Base-by-base conservation (phyloP, 169 alveolate genomes). In the Cytauxzoon felis region DNA sequence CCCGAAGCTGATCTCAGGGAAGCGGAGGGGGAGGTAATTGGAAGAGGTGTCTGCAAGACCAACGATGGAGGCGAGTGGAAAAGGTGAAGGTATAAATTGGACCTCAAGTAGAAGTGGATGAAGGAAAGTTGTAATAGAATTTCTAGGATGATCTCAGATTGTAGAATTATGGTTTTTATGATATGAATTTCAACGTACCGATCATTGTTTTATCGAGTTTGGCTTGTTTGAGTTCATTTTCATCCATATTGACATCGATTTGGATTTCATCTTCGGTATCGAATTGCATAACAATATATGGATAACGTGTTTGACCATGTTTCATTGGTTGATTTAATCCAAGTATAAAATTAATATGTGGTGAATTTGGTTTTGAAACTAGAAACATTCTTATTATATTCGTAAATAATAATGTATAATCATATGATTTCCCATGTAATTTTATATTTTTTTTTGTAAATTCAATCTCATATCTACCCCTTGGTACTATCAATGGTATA, bases 301-400 rank as follows among this genome's bases (percentile, higher is more conserved):
- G 97, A 70, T 96, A 95, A 19, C 90, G 83, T 2, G 98, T 95
- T 65, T 96, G 96, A 13, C 99, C 99, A 68, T 94, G 98, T 47
- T 97, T 92, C 88, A 96, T 82, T 26, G 98, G 96, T 3, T 92
- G 90, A 58, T 88, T 88, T 67, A 96, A 18, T 53, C 95, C 93
- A 3, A 96, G 78, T 27, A 96, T 88, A 61, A 93, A 91, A 69
- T 88, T 90, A 68, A 93, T 90, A 70, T 94, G 96, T 9, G 92
- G 91, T 36, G 95, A 92, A 66, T 95, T 96, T 23, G 97, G 96
- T 41, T 93, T 94, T 16, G 98, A 98, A 0, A 96, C 95, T 26
- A 96, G 87, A 78, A 95, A 92, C 85, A 94, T 92, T 78, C 95
- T 83, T 47, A 87, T 83, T 19, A 96, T 93, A 75, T 92, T 95